Evolutionary conservation across 371 early-diverging fungal species (phyloP).

Genomic region (Rhizomucor miehei): DNA sequence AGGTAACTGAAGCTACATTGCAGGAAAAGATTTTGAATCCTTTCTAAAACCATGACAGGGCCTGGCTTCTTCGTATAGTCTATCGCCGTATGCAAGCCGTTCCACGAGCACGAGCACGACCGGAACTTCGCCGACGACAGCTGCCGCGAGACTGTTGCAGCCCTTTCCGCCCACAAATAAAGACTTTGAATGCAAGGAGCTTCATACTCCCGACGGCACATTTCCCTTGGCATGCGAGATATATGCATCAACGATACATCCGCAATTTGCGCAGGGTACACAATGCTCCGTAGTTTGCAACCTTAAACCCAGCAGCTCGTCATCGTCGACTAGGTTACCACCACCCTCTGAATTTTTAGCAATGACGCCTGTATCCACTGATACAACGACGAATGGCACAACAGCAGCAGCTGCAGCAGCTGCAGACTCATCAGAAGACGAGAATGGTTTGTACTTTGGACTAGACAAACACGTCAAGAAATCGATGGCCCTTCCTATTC

Average conservation of each 20-base stretch:
- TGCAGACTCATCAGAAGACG: conserved; percentile 19
- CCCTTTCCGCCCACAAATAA: conserved; percentile 45
- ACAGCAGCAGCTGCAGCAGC: conserved; percentile 6
- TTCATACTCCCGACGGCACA: conserved; percentile 56
- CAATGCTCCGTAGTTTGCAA: conserved; percentile 39
- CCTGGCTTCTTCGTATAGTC: background rate
- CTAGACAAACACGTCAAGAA: conserved; percentile 16
- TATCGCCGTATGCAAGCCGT: conserved; percentile 11
- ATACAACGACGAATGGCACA: conserved; percentile 1
- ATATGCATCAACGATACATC: conserved; percentile 43
- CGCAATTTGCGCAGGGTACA: conserved; percentile 51
- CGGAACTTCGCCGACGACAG: conserved; percentile 2
- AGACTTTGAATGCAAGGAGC: conserved; percentile 39
- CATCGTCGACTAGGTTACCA: conserved; percentile 16
- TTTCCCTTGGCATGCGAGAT: conserved; percentile 53
- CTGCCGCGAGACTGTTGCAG: conserved; percentile 11
- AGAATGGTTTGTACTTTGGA: conserved; percentile 9
- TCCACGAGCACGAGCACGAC: conserved; percentile 11
- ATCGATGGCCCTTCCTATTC: conserved; percentile 37
- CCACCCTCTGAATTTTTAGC: conserved; percentile 13
- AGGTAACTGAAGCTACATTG: background rate
- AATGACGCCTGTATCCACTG: conserved; percentile 8
- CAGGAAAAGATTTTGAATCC: background rate
- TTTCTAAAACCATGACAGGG: background rate
- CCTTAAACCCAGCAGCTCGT: conserved; percentile 10